phyloP scores from a whole-genome alignment of 768 basidiomycete species.

The Suillus occidentalis region DNA sequence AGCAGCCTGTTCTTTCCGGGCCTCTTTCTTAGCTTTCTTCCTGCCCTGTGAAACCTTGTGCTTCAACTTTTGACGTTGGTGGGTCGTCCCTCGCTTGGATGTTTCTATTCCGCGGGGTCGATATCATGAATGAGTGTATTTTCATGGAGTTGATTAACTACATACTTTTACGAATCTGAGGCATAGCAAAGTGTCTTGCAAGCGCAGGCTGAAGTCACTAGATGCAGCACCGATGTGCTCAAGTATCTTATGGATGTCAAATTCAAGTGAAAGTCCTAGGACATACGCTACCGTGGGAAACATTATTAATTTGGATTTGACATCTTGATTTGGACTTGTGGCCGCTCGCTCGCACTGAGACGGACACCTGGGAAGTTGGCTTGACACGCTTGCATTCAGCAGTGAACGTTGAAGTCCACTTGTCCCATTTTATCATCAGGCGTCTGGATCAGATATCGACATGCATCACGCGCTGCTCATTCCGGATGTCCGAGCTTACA shows the following conservation, averaged over 20 bases:
- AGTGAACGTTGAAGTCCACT: not conserved
- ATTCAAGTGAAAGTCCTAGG: not conserved
- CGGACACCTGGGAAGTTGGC: not conserved
- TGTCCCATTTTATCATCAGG: not conserved
- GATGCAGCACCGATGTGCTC: not conserved
- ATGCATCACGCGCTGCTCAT: conserved; percentile 1
- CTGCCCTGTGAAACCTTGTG: conserved; percentile 74
- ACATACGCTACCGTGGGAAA: not conserved
- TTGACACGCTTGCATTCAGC: not conserved
- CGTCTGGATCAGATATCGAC: not conserved
- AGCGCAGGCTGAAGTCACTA: not conserved
- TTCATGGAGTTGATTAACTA: conserved; percentile 12
- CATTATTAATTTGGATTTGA: no score
- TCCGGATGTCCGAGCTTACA: not conserved
- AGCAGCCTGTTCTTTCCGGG: conserved; percentile 70
- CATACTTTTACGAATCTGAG: conserved; percentile 70
- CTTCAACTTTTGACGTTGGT: conserved; percentile 70
- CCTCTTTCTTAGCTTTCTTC: conserved; percentile 72
- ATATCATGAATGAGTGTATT: conserved; percentile 1
- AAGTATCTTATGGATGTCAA: not conserved
- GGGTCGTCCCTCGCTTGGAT: conserved; percentile 73
- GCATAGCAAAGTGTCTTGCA: conserved; percentile 41
- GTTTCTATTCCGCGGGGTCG: conserved; percentile 57
- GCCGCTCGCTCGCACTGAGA: not conserved
- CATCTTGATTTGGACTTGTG: not conserved